Evolutionary conservation across 2,329 filamentous ascomycete genomes (phyloP).

Genomic region (Thyridium curvatum): DNA sequence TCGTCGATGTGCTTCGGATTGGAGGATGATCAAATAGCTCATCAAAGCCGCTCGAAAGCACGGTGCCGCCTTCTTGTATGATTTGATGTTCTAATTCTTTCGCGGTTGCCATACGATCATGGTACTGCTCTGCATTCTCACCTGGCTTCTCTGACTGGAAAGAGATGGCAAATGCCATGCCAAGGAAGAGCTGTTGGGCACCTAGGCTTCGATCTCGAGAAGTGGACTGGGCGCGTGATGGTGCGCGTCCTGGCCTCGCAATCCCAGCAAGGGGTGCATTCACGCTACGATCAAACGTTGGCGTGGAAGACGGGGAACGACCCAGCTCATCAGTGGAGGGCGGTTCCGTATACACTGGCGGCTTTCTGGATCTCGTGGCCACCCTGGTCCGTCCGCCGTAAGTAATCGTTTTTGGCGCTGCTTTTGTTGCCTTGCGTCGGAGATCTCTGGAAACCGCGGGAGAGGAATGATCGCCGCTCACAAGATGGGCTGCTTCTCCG

Average conservation of each 20-base stretch:
- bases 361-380: slow-evolving; percentile 13
- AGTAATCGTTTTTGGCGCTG: slow-evolving; percentile 12
- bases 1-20: slow-evolving; percentile 24
- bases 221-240: slow-evolving; percentile 7
- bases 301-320: slow-evolving; percentile 26
- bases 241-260: slow-evolving; percentile 13
- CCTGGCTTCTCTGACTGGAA: slow-evolving; percentile 48
- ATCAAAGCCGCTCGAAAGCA: slow-evolving; percentile 73
- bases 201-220: slow-evolving; percentile 5
- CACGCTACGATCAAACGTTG: slow-evolving; percentile 30
- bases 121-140: slow-evolving; percentile 44
- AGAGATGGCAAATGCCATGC: slow-evolving; percentile 85
- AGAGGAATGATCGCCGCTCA: slow-evolving; percentile 16
- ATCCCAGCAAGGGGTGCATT: slow-evolving; percentile 8
- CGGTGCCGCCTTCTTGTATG: slow-evolving; percentile 60
- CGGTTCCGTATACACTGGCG: slow-evolving; percentile 3
- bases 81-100: slow-evolving; percentile 55
- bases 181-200: slow-evolving; percentile 51
- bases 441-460: slow-evolving; percentile 22
- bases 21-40: slow-evolving; percentile 60
- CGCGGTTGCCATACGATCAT: slow-evolving; percentile 28
- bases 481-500: slow-evolving; percentile 3
- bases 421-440: slow-evolving; percentile 15
- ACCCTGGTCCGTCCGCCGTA: slow-evolving; percentile 11
- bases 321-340: slow-evolving; percentile 43